Evolutionary conservation across 2,329 filamentous ascomycete genomes (phyloP).

Genomic region (Trichoderma koningii): DNA sequence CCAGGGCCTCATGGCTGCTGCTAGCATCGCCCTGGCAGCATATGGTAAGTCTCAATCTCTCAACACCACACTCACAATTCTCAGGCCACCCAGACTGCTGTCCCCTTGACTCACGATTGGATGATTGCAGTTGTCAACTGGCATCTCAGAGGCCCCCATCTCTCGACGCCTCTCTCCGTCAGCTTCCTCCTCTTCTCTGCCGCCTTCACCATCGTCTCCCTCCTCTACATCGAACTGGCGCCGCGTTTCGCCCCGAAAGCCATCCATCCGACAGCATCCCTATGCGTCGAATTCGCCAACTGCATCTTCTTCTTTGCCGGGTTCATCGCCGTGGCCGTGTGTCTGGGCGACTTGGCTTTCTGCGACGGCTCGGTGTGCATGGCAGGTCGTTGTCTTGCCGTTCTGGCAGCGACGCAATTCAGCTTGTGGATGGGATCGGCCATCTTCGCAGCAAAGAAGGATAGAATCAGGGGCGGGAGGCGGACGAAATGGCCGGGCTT

Average conservation of each 20-base stretch:
- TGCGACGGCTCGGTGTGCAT: slow-evolving; percentile 60
- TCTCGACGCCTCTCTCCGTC: slow-evolving; percentile 56
- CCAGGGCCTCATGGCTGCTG: slow-evolving; percentile 30
- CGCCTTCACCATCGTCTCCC: slow-evolving; percentile 56
- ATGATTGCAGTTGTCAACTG: slow-evolving; percentile 56
- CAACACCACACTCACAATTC: neutral
- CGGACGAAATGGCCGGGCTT: neutral
- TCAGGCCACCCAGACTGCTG: no score
- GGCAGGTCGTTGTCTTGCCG: slow-evolving; percentile 56
- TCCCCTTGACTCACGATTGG: neutral
- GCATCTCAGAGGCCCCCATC: slow-evolving; percentile 59
- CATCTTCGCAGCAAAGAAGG: slow-evolving; percentile 49
- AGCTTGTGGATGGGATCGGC: slow-evolving; percentile 55
- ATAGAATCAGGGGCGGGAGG: slow-evolving; percentile 31
- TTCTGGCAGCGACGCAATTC: slow-evolving; percentile 57
- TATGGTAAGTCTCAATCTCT: slow-evolving; percentile 30
- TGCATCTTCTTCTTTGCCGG: slow-evolving; percentile 60
- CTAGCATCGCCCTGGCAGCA: slow-evolving; percentile 30
- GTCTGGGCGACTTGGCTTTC: slow-evolving; percentile 57
- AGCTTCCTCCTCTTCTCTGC: slow-evolving; percentile 60
- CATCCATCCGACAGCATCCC: slow-evolving; percentile 46
- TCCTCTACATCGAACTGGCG: slow-evolving; percentile 54
- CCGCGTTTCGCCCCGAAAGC: neutral
- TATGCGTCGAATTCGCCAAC: slow-evolving; percentile 55
- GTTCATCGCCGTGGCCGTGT: slow-evolving; percentile 60